A percentile compares a stretch with the other conserved stretches of the same genome.
These are phyloP conservation scores for Colletotrichum tabaci DNA, from an alignment of 2,329 filamentous ascomycete species.

Conservation along the genomic window DNA sequence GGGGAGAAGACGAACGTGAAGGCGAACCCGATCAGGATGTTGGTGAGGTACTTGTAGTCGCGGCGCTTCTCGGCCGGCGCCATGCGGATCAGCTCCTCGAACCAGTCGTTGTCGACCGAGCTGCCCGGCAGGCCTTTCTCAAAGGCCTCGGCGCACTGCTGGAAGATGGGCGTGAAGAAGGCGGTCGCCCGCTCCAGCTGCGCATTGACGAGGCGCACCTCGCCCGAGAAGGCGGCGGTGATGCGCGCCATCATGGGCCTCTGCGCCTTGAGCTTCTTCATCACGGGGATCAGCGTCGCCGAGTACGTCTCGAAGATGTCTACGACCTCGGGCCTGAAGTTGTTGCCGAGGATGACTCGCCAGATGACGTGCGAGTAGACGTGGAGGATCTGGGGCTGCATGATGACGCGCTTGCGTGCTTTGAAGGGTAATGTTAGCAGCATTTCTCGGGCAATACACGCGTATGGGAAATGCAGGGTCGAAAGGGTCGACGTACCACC, in stretches of 20 bases:
- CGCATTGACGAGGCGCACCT: constrained; percentile 28
- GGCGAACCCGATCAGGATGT: constrained; percentile 35
- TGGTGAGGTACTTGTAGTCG: constrained; percentile 36
- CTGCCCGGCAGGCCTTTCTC: constrained; percentile 1
- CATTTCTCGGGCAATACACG: no score
- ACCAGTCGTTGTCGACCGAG: constrained; percentile 25
- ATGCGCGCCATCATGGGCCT: constrained; percentile 34
- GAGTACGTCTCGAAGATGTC: constrained; percentile 33
- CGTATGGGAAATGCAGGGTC: not conserved
- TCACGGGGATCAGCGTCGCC: constrained; percentile 28
- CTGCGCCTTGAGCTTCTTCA: constrained; percentile 36
- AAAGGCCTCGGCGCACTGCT: constrained; percentile 14
- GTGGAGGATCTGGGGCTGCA: constrained; percentile 34
- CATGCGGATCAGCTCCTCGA: constrained; percentile 30
- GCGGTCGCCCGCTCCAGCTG: constrained; percentile 20
- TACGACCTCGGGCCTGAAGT: constrained; percentile 23
- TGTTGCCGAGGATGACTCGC: constrained; percentile 24
- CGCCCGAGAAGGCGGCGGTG: constrained; percentile 25
- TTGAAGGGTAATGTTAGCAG: not conserved
- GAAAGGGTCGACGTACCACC: not conserved
- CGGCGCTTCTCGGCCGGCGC: constrained; percentile 25
- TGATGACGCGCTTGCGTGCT: constrained; percentile 24
- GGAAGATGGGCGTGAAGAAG: constrained; percentile 22
- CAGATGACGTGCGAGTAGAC: constrained; percentile 37
- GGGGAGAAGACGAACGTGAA: constrained; percentile 37